A percentile compares a stretch with the other conserved stretches of the same genome.
phyloP scores from a whole-genome alignment of 768 basidiomycete genomes.

The Xerocomellus dryophilus region DNA sequence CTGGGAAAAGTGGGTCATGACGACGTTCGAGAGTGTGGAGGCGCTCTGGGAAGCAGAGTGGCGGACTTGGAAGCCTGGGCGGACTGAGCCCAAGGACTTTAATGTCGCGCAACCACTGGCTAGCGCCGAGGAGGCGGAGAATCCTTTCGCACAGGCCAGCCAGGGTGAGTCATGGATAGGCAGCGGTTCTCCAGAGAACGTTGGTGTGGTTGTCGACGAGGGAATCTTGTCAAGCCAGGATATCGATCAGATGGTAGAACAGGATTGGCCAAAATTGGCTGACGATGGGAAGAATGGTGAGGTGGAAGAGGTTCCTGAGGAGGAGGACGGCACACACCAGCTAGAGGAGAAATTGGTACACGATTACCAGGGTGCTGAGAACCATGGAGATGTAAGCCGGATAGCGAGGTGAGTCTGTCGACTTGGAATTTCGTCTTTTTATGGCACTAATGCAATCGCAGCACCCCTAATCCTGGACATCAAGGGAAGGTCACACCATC shows the following conservation, averaged over 20 bases:
- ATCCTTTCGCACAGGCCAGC: constrained; percentile 26
- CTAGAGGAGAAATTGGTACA: neutral
- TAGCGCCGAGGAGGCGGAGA: constrained; percentile 12
- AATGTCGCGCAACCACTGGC: constrained; percentile 18
- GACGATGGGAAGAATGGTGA: constrained; percentile 14
- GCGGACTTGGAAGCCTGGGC: constrained; percentile 54
- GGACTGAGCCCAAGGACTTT: constrained; percentile 2
- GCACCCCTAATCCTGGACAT: neutral
- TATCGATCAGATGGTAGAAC: constrained; percentile 29
- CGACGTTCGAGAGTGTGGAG: constrained; percentile 87
- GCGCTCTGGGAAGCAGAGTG: constrained; percentile 72
- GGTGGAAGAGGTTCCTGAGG: constrained; percentile 12
- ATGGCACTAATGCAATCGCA: neutral
- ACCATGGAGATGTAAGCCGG: neutral
- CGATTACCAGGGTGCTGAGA: neutral
- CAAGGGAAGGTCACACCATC: neutral
- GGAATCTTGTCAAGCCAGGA: constrained; percentile 33
- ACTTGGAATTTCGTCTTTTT: neutral
- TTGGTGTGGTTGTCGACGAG: constrained; percentile 32
- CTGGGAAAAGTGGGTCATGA: constrained; percentile 80
- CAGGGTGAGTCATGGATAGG: constrained; percentile 14
- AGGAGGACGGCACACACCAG: neutral
- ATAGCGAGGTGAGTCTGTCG: neutral
- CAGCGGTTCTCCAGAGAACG: neutral
- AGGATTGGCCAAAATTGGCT: constrained; percentile 17